Evolutionary conservation across 768 basidiomycete genomes (phyloP).

Genomic region (Kondoa subrosea): DNA sequence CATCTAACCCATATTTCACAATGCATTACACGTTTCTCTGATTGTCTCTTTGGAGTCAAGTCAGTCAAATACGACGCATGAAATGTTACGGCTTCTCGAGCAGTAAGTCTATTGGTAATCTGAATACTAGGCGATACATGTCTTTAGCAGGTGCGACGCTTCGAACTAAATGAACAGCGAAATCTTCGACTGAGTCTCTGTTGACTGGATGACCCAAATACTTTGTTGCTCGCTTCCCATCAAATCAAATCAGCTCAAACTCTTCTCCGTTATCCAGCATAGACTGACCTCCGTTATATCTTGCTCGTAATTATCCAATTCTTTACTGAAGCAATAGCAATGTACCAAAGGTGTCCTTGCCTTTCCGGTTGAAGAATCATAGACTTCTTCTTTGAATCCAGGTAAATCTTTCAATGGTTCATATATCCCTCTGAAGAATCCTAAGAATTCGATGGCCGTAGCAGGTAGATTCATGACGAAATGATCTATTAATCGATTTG

Average conservation of each 20-base stretch:
- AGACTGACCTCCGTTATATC: constrained; percentile 64
- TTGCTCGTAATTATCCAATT: constrained; percentile 50
- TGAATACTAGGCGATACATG: constrained; percentile 93
- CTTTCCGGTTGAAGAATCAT: constrained; percentile 27
- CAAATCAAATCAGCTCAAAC: neutral
- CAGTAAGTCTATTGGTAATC: constrained; percentile 42
- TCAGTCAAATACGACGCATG: no score
- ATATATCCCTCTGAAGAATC: constrained; percentile 65
- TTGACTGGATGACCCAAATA: constrained; percentile 9
- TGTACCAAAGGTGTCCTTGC: constrained; percentile 69
- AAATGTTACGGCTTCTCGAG: no score
- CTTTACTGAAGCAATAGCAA: constrained; percentile 88
- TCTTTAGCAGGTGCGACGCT: constrained; percentile 90
- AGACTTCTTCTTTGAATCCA: constrained; percentile 24
- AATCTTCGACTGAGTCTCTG: constrained; percentile 36
- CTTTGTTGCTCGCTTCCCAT: constrained; percentile 17
- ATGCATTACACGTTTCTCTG: no score
- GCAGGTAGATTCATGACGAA: constrained; percentile 98
- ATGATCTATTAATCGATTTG: constrained; percentile 45
- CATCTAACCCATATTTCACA: no score
- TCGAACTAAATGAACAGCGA: constrained; percentile 55
- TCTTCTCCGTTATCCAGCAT: constrained; percentile 1
- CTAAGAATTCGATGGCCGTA: constrained; percentile 72
- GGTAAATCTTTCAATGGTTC: constrained; percentile 29
- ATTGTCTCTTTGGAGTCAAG: no score